Base-by-base conservation (phyloP, 129 eudicot species). In the Helichrysum umbraculigerum region DNA sequence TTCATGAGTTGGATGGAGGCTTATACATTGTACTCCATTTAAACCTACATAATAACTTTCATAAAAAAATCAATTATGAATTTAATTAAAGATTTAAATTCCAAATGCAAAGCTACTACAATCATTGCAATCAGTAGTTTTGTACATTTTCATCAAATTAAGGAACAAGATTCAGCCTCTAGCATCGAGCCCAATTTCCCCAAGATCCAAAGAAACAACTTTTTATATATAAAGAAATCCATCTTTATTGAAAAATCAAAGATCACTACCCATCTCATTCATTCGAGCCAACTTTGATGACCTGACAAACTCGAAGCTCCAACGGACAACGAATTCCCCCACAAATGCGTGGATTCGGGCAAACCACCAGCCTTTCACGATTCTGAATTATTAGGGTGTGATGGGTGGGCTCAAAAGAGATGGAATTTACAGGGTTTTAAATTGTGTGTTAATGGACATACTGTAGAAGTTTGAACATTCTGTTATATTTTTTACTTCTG, bases 131-230 rank as follows among this genome's bases (percentile, higher is more conserved):
- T 41, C 42, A 57, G 69, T 25, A 25, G 28, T 25, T 25, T 25
- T 25, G 28, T 80, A 66, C 83, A 67, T 42, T 68, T 50, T 58
- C 70, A 80, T 74, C 79, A 80, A 73, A 66, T 74, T 44, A 21
- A 41, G 79, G 29, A 74, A 74, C 79, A 66, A 80, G 84, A 80
- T 80, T 68, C 76, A 74, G 32, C 83, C 83, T 80, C 83, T 73
- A 74, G 70, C 64, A 57, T 51, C 59, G 79, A 74, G 84, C 84
- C 83, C 42, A 67, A 62, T 32, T 30, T 58, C 76, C 79, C 21
- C 80, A 57, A 74, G 84, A 80, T 80, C 80, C 76, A 80, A 80
- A 44, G 68, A 61, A 71, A n/a, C 7, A 25, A 29, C 33, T 63
- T 67, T 54, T 19, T 25, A 5, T n/a, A 42, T 29, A 6, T 30